These are phyloP conservation scores for Filosporella fistucella DNA, from an alignment of 495 filamentous ascomycete species.

Conservation along the genomic window DNA sequence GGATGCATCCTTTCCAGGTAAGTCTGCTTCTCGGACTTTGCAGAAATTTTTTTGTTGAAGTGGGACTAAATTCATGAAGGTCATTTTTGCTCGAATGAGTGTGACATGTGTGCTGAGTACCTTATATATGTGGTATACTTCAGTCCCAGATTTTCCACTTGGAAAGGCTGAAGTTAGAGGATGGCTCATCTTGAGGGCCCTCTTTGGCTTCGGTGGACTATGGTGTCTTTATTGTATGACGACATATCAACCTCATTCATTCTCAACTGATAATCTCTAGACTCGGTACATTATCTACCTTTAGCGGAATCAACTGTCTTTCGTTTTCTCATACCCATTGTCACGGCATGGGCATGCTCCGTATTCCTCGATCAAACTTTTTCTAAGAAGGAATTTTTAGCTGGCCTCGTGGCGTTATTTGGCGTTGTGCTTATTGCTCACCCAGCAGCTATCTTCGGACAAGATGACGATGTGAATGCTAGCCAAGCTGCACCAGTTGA, in stretches of 20 bases:
- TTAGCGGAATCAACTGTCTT: constrained; percentile 79
- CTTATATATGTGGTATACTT: constrained; percentile 67
- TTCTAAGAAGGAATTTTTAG: constrained; percentile 62
- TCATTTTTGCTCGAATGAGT: constrained; percentile 75
- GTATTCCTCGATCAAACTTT: constrained; percentile 61
- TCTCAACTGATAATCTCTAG: constrained; percentile 27
- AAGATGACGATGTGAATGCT: constrained; percentile 21
- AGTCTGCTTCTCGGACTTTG: neutral
- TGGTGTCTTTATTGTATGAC: constrained; percentile 69
- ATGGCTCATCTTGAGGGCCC: constrained; percentile 58
- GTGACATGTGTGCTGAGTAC: constrained; percentile 63
- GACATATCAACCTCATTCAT: constrained; percentile 1
- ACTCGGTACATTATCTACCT: constrained; percentile 73
- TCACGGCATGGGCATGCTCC: constrained; percentile 69
- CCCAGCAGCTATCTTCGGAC: constrained; percentile 49
- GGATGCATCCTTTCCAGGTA: constrained; percentile 21
- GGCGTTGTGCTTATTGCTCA: constrained; percentile 77
- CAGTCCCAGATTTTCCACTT: constrained; percentile 63
- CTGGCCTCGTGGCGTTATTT: constrained; percentile 60
- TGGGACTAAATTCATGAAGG: constrained; percentile 38
- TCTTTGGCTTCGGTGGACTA: constrained; percentile 70
- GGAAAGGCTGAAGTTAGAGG: constrained; percentile 56
- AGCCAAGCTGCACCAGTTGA: constrained; percentile 17
- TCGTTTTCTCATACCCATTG: constrained; percentile 73
- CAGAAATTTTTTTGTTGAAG: neutral